These are phyloP conservation scores for Chalciporus piperatus DNA, from an alignment of 768 basidiomycete genomes.

Conservation along the genomic window DNA sequence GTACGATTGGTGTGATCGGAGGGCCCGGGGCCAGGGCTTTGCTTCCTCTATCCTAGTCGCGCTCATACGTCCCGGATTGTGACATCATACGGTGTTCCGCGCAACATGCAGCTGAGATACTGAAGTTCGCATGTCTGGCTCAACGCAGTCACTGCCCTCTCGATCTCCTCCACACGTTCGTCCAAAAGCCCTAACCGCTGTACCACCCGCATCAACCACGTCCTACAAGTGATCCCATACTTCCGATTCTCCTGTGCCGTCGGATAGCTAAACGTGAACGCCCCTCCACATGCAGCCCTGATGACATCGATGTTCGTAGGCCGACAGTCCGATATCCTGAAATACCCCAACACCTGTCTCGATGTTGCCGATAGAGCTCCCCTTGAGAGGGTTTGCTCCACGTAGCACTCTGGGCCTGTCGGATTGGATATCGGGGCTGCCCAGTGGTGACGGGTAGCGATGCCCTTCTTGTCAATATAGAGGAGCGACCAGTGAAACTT, in stretches of 20 bases:
- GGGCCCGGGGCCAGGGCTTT: too few species aligned
- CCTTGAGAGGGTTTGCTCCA: constrained; percentile 16
- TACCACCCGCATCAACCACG: constrained; percentile 20
- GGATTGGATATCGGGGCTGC: constrained; percentile 10
- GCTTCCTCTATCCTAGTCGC: too few species aligned
- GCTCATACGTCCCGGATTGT: not conserved
- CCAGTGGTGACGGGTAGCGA: constrained; percentile 22
- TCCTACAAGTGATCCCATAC: constrained; percentile 20
- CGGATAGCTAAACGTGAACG: constrained; percentile 16
- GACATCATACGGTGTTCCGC: not conserved
- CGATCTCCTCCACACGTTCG: not conserved
- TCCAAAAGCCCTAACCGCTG: constrained; percentile 9
- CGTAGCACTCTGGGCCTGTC: constrained; percentile 15
- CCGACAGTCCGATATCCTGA: constrained; percentile 13
- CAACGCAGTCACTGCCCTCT: not conserved
- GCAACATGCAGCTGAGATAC: not conserved
- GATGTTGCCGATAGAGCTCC: constrained; percentile 12
- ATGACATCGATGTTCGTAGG: constrained; percentile 1
- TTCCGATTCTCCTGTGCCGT: constrained; percentile 17
- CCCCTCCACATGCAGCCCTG: constrained; percentile 11
- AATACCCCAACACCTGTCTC: constrained; percentile 23
- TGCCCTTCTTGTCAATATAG: constrained; percentile 10
- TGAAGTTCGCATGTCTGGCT: constrained; percentile 2
- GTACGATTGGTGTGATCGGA: not conserved
- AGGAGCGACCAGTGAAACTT: constrained; percentile 24